Percentiles rank a stretch among this genome's conserved stretches.
phyloP scores from a whole-genome alignment of 208 protist genomes.

The Novymonas esmeraldas region DNA sequence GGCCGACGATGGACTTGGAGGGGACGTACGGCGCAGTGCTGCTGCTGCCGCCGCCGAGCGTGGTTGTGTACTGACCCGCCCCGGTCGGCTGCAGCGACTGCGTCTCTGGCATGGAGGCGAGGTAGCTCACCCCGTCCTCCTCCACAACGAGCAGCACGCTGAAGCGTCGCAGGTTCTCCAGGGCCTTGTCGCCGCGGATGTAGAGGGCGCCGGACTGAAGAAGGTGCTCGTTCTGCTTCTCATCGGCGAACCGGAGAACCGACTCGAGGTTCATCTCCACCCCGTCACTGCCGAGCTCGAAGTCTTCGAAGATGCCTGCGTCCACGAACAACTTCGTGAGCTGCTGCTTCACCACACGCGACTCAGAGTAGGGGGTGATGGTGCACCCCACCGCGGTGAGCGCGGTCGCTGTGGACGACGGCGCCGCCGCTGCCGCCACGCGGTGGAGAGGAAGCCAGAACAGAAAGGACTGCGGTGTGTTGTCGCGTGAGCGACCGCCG shows the following conservation, averaged over 20 bases:
- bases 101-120: slow-evolving; percentile 82
- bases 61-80: slow-evolving; percentile 21
- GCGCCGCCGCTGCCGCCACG: neutral
- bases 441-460: slow-evolving; percentile 56
- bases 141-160: slow-evolving; percentile 76
- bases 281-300: slow-evolving; percentile 49
- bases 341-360: slow-evolving; percentile 64
- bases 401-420: slow-evolving; percentile 1
- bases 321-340: slow-evolving; percentile 63
- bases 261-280: slow-evolving; percentile 68
- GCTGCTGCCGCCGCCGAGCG: slow-evolving; percentile 28
- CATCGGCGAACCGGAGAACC: slow-evolving; percentile 68
- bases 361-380: slow-evolving; percentile 56
- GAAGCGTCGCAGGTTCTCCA: slow-evolving; percentile 76
- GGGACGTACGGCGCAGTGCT: slow-evolving; percentile 49
- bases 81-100: slow-evolving; percentile 26
- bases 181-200: slow-evolving; percentile 71
- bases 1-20: slow-evolving; percentile 58
- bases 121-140: slow-evolving; percentile 66
- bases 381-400: slow-evolving; percentile 56
- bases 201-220: slow-evolving; percentile 64
- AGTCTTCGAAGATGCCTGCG: slow-evolving; percentile 73
- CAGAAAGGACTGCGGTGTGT: slow-evolving; percentile 54
- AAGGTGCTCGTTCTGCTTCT: slow-evolving; percentile 70
- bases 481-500: slow-evolving; percentile 5